Evolutionary conservation across 768 basidiomycete species (phyloP), one percentile per base, ranked within the genome.

Genomic region (Cystobasidium tubakii): DNA sequence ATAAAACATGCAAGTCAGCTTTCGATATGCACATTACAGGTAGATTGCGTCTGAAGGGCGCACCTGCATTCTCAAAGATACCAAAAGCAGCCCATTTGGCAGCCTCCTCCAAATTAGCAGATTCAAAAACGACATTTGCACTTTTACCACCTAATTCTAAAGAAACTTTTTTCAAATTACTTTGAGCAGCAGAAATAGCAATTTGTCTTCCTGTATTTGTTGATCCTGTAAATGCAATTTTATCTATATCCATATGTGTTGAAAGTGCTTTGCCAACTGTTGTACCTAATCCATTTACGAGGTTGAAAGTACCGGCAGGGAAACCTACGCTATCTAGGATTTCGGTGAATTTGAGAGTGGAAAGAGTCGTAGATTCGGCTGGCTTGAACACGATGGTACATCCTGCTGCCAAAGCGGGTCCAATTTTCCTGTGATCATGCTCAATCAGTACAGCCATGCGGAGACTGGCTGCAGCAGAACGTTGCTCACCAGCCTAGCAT

Each of bases 361-460:
- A 76, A 43, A 75, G 63, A 15, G 72, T 70, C 34, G 77, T 77
- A n/a, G 74, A 71, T 54, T 78, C 77, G 0, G 90, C 92, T 1
- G 93, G 91, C 81, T 96, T 97, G 88, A 98, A 90, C 78, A 97
- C 89, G 79, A 95, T 88, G 27, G 91, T 91, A 82, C 92, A 94
- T 42, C 94, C 92, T 67, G 87, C 87, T 9, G 93, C 92, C 71
- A 97, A 86, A 17, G 93, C 92, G 10, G 92, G 94, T 12, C 90
- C 92, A 57, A 95, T 86, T 82, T 97, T 96, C 92, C 92, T 94
- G 1, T 77, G 75, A 73, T 77, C 79, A 80, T 80, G n/a, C 6
- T 60, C 4, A 34, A 6, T 34, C 15, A 29, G 27, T 34, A 60
- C 13, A 15, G 53, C 21, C 57, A 21, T 31, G 33, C 21, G 27